These are phyloP conservation scores for Lachancea quebecensis DNA, from an alignment of 805 yeast genomes.

Conservation along the genomic window DNA sequence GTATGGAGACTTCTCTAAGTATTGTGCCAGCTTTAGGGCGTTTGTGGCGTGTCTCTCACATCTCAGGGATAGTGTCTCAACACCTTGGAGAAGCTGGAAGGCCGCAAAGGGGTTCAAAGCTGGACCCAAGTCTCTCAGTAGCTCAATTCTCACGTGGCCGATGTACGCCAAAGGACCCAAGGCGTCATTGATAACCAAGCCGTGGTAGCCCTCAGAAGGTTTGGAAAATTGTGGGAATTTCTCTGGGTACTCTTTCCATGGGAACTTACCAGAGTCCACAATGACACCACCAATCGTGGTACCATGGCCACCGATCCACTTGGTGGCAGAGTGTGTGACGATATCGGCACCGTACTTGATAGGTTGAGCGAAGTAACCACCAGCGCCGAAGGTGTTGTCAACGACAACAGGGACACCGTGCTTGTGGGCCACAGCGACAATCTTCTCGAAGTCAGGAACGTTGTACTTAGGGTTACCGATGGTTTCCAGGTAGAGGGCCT, in stretches of 20 bases:
- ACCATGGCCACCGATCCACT: slow-evolving; percentile 98
- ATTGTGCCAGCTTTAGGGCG: slow-evolving; percentile 72
- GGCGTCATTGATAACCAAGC: slow-evolving; percentile 72
- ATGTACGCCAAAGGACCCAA: slow-evolving; percentile 76
- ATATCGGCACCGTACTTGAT: slow-evolving; percentile 87
- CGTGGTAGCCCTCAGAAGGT: slow-evolving; percentile 94
- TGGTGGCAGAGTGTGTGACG: slow-evolving; percentile 90
- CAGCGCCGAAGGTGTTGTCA: slow-evolving; percentile 96
- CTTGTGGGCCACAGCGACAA: slow-evolving; percentile 71
- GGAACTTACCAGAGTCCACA: slow-evolving; percentile 87
- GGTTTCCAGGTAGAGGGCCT: slow-evolving; percentile 82
- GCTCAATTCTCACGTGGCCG: slow-evolving; percentile 73
- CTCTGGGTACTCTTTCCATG: slow-evolving; percentile 78
- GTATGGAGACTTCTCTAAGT: slow-evolving; percentile 62
- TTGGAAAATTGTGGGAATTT: slow-evolving; percentile 86
- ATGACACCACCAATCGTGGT: slow-evolving; percentile 89
- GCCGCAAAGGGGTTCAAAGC: slow-evolving; percentile 81
- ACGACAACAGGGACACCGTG: slow-evolving; percentile 86
- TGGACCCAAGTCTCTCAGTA: slow-evolving; percentile 90
- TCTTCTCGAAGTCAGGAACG: slow-evolving; percentile 81
- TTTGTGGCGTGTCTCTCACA: slow-evolving; percentile 88
- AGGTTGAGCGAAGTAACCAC: slow-evolving; percentile 82
- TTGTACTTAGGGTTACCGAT: slow-evolving; percentile 91
- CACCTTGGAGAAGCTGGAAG: slow-evolving; percentile 81
- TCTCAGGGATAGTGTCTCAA: slow-evolving; percentile 89